These are phyloP conservation scores for Penicillium canescens DNA, from an alignment of 495 filamentous ascomycete species.

Conservation along the genomic window DNA sequence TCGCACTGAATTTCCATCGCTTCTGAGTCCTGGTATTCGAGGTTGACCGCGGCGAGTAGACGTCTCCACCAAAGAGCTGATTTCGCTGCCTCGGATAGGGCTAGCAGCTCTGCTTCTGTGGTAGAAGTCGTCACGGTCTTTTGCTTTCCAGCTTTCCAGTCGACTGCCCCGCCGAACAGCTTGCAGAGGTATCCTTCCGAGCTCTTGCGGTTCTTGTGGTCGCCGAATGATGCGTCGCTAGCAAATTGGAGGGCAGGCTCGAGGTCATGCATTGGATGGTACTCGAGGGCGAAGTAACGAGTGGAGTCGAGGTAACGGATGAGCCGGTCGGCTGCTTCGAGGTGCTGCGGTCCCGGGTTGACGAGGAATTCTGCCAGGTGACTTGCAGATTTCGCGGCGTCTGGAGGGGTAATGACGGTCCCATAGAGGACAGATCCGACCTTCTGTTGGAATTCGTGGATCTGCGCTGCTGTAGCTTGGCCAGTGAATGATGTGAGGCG, in stretches of 20 bases:
- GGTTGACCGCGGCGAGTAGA: not conserved
- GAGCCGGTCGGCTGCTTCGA: conserved; percentile 9
- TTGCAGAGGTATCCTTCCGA: conserved; percentile 17
- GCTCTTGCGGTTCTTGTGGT: conserved; percentile 17
- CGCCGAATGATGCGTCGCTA: conserved; percentile 19
- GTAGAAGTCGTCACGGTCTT: conserved; percentile 21
- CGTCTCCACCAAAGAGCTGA: conserved; percentile 8
- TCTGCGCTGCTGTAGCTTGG: not conserved
- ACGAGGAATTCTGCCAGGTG: conserved; percentile 10
- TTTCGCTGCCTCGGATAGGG: conserved; percentile 3
- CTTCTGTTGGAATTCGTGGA: conserved; percentile 17
- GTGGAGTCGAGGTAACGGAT: conserved; percentile 20
- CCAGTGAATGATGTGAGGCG: too few relatives aligned
- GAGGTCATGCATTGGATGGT: not conserved
- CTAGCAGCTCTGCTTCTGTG: conserved; percentile 21
- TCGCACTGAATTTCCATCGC: not conserved
- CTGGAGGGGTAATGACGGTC: conserved; percentile 14
- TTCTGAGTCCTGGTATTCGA: not conserved
- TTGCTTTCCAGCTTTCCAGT: conserved; percentile 25
- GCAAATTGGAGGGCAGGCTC: not conserved
- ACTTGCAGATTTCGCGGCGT: conserved; percentile 10
- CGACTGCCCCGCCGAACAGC: conserved; percentile 17
- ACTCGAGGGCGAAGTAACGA: conserved; percentile 3
- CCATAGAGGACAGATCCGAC: conserved; percentile 23
- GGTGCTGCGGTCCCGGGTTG: conserved; percentile 16